Conservation (phyloP, 768 basidiomycete species). For the Suillus decipiens region DNA sequence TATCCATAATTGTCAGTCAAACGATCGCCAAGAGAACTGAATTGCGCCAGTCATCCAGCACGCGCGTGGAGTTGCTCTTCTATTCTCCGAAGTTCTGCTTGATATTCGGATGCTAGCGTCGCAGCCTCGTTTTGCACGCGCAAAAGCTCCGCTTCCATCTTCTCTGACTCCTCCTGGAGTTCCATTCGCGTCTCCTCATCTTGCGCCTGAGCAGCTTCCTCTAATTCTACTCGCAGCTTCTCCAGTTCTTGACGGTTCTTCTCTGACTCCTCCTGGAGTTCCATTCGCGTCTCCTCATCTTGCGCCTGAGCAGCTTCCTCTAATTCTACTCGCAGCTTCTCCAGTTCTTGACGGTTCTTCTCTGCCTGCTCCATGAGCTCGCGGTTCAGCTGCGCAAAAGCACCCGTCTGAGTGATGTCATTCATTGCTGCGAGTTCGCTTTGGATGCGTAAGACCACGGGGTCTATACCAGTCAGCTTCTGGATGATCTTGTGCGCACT, state of each 20-base stretch:
- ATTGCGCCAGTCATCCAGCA: conserved; percentile 23
- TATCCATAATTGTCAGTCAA: conserved; percentile 9
- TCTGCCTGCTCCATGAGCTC: conserved; percentile 50
- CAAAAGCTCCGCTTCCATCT: conserved; percentile 31
- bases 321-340: conserved; percentile 48
- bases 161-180: conserved; percentile 40
- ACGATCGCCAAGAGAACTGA: conserved; percentile 25
- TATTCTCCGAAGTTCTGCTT: conserved; percentile 35
- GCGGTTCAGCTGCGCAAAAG: conserved; percentile 51
- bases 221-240: conserved; percentile 48
- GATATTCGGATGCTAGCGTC: conserved; percentile 35
- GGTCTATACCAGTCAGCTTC: conserved; percentile 40
- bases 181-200: conserved; percentile 51
- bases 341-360: conserved; percentile 48
- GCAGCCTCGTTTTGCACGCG: conserved; percentile 32
- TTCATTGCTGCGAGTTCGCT: conserved; percentile 50
- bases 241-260: conserved; percentile 48
- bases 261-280: conserved; percentile 47
- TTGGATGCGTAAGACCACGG: conserved; percentile 53
- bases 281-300: conserved; percentile 49
- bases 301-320: conserved; percentile 43
- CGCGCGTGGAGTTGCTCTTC: conserved; percentile 34
- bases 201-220: conserved; percentile 42
- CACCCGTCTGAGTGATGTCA: conserved; percentile 54
- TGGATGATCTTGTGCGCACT: conserved; percentile 50